A percentile compares a stretch with the other conserved stretches of the same genome.
Conservation (phyloP, 2,329 filamentous ascomycete species). For the Pseudohalonectria lignicola region DNA sequence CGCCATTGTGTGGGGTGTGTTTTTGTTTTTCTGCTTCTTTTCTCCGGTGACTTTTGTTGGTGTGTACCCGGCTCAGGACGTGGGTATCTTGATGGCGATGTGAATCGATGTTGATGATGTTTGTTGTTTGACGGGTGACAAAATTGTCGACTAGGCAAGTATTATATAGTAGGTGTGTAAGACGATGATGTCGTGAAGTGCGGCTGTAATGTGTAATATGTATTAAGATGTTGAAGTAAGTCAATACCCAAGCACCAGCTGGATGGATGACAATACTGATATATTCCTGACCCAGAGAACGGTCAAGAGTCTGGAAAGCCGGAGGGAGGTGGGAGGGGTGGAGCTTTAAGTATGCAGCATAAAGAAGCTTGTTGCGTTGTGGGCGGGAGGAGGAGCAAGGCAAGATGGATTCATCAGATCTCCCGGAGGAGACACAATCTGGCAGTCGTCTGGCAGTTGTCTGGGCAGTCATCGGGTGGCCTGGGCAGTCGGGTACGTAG, state of each 20-base stretch:
- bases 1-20: slow-evolving; percentile 24
- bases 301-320: not conserved
- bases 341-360: slow-evolving; percentile 32
- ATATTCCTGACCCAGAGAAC: slow-evolving; percentile 2
- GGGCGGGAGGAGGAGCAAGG: not conserved
- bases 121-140: not conserved
- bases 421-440: slow-evolving; percentile 15
- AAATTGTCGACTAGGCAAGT: no score
- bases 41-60: not conserved
- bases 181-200: not conserved
- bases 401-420: slow-evolving; percentile 7
- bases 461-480: no score
- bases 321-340: slow-evolving; percentile 18
- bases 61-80: slow-evolving; percentile 8
- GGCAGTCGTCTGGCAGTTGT: no score
- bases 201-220: not conserved
- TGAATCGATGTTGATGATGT: not conserved
- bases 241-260: slow-evolving; percentile 2
- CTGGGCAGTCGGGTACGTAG: no score
- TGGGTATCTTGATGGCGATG: slow-evolving; percentile 8
- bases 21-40: not conserved
- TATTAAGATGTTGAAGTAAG: slow-evolving; percentile 1
- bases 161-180: not conserved
- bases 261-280: slow-evolving; percentile 1
- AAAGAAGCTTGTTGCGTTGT: slow-evolving; percentile 19